These are phyloP conservation scores for Coprinopsis strossmayeri DNA, from an alignment of 768 basidiomycete species.

Conservation along the genomic window DNA sequence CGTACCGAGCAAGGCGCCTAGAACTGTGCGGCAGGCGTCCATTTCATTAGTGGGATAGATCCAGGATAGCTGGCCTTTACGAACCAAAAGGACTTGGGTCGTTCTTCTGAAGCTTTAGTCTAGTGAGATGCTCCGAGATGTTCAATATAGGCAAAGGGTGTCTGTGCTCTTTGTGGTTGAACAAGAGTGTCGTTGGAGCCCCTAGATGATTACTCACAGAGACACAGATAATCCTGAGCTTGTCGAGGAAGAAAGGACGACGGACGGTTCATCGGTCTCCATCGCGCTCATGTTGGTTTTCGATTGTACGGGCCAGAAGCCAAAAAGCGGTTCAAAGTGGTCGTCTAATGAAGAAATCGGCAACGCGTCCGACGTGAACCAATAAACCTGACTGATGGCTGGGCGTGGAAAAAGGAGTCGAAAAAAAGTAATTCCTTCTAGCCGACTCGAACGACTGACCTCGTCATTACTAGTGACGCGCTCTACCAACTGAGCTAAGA, in stretches of 20 bases:
- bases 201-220: conserved; percentile 40
- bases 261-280: conserved; percentile 74
- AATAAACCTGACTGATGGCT: not conserved
- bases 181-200: not conserved
- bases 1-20: conserved; percentile 91
- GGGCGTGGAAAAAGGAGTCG: not conserved
- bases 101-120: conserved; percentile 70
- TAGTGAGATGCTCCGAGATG: conserved; percentile 91
- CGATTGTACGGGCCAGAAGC: too few relatives aligned
- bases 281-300: conserved; percentile 64
- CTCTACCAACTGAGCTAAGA: conserved; percentile 54
- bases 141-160: conserved; percentile 96
- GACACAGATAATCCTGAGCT: conserved; percentile 70
- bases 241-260: conserved; percentile 61
- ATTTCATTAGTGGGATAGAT: conserved; percentile 3
- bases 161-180: conserved; percentile 35
- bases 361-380: conserved; percentile 5
- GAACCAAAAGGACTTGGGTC: conserved; percentile 59
- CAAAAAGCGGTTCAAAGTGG: too few relatives aligned
- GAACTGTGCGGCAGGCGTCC: conserved; percentile 46
- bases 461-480: conserved; percentile 47
- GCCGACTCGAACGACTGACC: conserved; percentile 31
- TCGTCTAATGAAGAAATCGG: not conserved
- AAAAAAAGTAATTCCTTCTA: conserved; percentile 21
- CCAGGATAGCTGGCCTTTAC: conserved; percentile 14